These are phyloP conservation scores for Castanea crenata DNA, from an alignment of 306 rosid genomes.

Conservation along the genomic window DNA sequence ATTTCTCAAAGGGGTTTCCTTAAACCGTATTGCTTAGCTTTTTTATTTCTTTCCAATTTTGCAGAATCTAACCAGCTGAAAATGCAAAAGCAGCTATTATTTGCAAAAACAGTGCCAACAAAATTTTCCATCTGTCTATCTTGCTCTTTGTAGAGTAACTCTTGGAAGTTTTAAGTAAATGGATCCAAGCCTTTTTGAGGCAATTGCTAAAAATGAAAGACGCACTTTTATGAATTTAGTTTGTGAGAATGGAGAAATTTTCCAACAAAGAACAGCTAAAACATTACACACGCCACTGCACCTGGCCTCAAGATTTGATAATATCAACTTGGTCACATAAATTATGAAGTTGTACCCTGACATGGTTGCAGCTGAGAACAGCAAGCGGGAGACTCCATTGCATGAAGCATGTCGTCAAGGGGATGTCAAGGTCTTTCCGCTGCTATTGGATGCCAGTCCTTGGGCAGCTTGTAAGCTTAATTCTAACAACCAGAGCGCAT, in stretches of 20 bases:
- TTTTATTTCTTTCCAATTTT: background rate
- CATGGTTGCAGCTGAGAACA: constrained; percentile 26
- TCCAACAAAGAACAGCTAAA: constrained; percentile 41
- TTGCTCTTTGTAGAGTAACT: no score
- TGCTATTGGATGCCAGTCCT: no score
- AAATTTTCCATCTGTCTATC: no score
- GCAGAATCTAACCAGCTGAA: background rate
- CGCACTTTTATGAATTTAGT: constrained; percentile 28
- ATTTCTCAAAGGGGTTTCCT: background rate
- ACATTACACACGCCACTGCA: constrained; percentile 54
- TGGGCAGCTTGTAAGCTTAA: no score
- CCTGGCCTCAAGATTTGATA: constrained; percentile 54
- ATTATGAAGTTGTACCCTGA: constrained; percentile 49
- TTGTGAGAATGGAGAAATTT: constrained; percentile 1
- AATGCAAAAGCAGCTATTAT: background rate
- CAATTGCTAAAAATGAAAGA: constrained; percentile 34
- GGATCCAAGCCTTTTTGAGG: constrained; percentile 43
- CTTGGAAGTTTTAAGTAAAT: constrained; percentile 5
- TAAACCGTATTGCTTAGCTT: background rate
- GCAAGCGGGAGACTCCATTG: no score
- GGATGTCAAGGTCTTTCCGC: no score
- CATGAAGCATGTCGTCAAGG: no score
- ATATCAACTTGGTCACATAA: constrained; percentile 39
- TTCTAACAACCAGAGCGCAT: no score
- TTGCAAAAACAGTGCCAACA: no score